phyloP scores from a whole-genome alignment of 2,329 filamentous ascomycete species.

The Aspergillus niger region DNA sequence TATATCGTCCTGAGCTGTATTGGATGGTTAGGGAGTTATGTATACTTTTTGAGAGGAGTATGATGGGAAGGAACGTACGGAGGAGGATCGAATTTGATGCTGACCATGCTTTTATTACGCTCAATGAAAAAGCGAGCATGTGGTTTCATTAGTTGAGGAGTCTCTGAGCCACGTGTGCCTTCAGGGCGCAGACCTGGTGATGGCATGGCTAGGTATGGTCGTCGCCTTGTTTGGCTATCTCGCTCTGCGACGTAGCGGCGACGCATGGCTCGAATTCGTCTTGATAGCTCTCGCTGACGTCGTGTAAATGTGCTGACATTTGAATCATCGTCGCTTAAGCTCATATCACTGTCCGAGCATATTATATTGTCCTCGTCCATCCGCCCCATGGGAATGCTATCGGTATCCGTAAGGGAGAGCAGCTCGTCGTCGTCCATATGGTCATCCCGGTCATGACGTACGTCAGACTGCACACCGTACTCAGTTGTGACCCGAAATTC shows the following conservation, averaged over 20 bases:
- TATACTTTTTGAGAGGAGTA: background rate
- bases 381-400: conserved; percentile 26
- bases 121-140: conserved; percentile 84
- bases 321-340: conserved; percentile 32
- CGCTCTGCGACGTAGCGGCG: conserved; percentile 22
- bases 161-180: conserved; percentile 7
- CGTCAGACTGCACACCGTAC: conserved; percentile 40
- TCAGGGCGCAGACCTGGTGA: conserved; percentile 13
- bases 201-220: conserved; percentile 18
- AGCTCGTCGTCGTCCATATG: conserved; percentile 36
- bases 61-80: conserved; percentile 34
- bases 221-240: conserved; percentile 24
- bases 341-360: conserved; percentile 37
- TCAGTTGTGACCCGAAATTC: conserved; percentile 41
- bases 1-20: conserved; percentile 71
- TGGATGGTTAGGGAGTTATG: conserved; percentile 12
- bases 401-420: conserved; percentile 28
- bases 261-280: conserved; percentile 27
- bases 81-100: conserved; percentile 68
- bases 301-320: conserved; percentile 26
- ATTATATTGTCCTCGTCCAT: conserved; percentile 34
- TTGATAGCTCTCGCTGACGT: conserved; percentile 30
- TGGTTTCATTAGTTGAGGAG: conserved; percentile 61
- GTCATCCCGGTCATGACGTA: conserved; percentile 6
- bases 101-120: conserved; percentile 79